Base-by-base conservation (phyloP, 495 filamentous ascomycete genomes). In the Monascus purpureus region DNA sequence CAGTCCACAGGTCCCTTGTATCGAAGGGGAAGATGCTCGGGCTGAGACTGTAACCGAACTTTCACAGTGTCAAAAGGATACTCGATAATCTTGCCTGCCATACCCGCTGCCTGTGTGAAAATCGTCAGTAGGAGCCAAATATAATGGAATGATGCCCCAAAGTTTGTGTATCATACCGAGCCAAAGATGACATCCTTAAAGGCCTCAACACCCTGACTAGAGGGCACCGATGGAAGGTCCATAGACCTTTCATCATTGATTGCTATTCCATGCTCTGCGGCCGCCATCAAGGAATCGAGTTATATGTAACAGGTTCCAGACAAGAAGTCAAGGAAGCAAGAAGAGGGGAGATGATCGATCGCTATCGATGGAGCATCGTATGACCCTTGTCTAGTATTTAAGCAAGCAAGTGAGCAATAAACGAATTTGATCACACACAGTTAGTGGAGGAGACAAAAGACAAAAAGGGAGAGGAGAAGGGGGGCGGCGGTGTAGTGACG, bases 51-150 rank as follows among this genome's bases (percentile, higher is more conserved):
- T 12, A 70, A 50, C 28, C 75, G 70, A 27, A 82, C 90, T 65
- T 99, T 99, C 43, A 99, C 78, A 0, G 92, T 99, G 61, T 99
- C 92, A 55, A 96, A 96, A 18, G 92, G 92, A 51, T 92, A 99
- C 47, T 99, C 92, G 45, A 99, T 83, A 40, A 82, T 73, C 63
- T 99, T 99, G 38, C 90, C 92, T 14, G 81, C 80, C 35, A 90
- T 77, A 37, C 92, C 92, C 25, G 87, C 87, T 15, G 74, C 53
- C 82, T 86, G 41, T 12, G 1, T 13, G 9, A 17, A 1, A n/a
- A 33, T 18, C 29, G 23, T 44, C 25, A 49, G 32, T 19, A 35
- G 31, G 24, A 19, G 8, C 9, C 13, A 15, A 20, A 33, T 34
- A 18, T 35, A 26, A 13, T 39, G 13, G 17, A 20, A 32, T n/a